Base-by-base conservation (phyloP, 305 asterid genomes). In the Withania somnifera region DNA sequence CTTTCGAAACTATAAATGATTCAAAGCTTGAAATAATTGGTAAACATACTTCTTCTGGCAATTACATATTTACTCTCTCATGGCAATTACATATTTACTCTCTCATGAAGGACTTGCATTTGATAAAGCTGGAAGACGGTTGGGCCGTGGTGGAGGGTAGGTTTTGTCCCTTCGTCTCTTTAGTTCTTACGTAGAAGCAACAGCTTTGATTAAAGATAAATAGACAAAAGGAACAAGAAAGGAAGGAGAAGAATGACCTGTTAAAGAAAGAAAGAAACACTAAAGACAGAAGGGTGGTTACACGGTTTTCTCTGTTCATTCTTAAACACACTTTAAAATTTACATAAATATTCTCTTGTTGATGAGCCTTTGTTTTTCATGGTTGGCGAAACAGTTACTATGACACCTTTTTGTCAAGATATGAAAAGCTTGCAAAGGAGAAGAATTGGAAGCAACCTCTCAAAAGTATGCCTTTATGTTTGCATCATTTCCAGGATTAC, bases 81-180 rank as follows among this genome's bases (percentile, higher is more conserved):
- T 75, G 61, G 11, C 5, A 50, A 75, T 75, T 26, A 14, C 45
- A 77, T 22, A 51, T 19, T 52, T 47, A 14, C 50, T 34, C 28
- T 51, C 51, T 30, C 50, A 8, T 60, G 73, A 86, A 96, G 99
- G 99, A 82, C 97, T 96, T 71, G 99, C 97, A 86, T 94, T 96
- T 82, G 99, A 96, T 83, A 94, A 87, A 90, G 83, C 93, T 68
- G 98, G 99, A 61, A 89, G 97, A 85, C 98, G 99, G 36, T 85
- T 96, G 87, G 98, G 99, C 80, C 98, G 98, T 36, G 98, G 99
- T 82, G 99, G 99, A 85, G 99, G 99, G 99, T 95, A 91, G 36
- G 97, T 86, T 75, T 17, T 32, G 6, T 5, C 82, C 71, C 79
- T 87, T 84, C 52, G 61, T 66, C 75, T 82, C 50, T 54, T 40